Percentiles rank a stretch among this genome's conserved stretches.
phyloP scores from a whole-genome alignment of 1,139 yeast species.

The Protomyces arabidopsidicola region DNA sequence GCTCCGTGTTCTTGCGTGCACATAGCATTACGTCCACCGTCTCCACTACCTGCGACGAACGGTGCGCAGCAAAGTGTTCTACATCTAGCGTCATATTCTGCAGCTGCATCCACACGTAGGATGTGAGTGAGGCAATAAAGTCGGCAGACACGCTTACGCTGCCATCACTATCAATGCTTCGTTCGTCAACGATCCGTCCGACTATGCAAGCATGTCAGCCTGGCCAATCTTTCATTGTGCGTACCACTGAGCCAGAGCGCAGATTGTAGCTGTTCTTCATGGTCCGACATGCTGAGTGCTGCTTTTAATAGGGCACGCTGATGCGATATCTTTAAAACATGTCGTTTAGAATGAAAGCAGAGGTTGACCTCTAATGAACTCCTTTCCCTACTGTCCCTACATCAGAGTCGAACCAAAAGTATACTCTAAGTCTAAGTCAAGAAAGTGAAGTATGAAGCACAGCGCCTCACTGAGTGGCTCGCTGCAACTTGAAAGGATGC shows the following conservation, averaged over 20 bases:
- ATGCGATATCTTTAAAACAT: too few species aligned
- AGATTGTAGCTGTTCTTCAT: not conserved
- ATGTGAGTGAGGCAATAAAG: slow-evolving; percentile 20
- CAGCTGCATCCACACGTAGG: slow-evolving; percentile 17
- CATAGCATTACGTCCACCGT: slow-evolving; percentile 12
- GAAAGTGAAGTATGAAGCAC: not conserved
- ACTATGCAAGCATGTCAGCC: not conserved
- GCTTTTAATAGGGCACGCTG: too few species aligned
- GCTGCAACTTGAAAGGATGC: slow-evolving; percentile 52
- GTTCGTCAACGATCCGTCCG: slow-evolving; percentile 17
- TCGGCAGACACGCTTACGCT: slow-evolving; percentile 19
- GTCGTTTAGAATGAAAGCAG: too few species aligned
- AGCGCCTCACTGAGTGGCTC: not conserved
- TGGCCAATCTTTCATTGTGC: not conserved
- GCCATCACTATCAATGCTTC: slow-evolving; percentile 4
- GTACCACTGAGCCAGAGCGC: not conserved
- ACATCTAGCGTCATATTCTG: slow-evolving; percentile 8
- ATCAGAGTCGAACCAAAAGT: too few species aligned
- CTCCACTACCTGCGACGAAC: slow-evolving; percentile 6
- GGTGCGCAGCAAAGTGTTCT: slow-evolving; percentile 15
- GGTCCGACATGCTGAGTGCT: not conserved
- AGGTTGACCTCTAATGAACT: too few species aligned
- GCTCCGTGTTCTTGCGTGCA: slow-evolving; percentile 13
- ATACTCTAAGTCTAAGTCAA: too few species aligned
- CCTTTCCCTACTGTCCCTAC: too few species aligned